Conservation (phyloP, 495 filamentous ascomycete genomes). For the Aspergillus ellipticus region DNA sequence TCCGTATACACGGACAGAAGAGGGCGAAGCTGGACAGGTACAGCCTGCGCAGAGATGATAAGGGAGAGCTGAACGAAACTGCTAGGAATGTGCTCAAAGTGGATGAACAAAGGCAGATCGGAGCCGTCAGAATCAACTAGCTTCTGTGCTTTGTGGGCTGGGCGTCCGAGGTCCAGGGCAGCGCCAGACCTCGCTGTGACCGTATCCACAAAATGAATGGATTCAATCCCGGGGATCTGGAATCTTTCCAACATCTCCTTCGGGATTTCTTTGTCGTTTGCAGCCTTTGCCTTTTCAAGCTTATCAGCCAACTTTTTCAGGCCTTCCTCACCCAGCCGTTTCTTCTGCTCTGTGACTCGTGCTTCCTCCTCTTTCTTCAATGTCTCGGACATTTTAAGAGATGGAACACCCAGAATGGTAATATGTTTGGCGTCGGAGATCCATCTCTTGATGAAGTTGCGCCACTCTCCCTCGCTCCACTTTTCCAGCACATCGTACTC, state of each 20-base stretch:
- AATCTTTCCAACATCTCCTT: conserved; percentile 73
- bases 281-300: conserved; percentile 73
- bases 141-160: conserved; percentile 69
- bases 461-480: conserved; percentile 85
- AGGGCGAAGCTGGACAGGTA: conserved; percentile 73
- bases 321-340: conserved; percentile 59
- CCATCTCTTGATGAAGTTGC: conserved; percentile 75
- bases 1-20: conserved; percentile 78
- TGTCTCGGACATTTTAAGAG: conserved; percentile 62
- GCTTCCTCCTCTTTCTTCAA: conserved; percentile 67
- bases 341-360: conserved; percentile 53
- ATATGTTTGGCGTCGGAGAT: conserved; percentile 81
- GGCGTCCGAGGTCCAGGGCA: conserved; percentile 64
- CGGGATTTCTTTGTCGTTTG: conserved; percentile 79
- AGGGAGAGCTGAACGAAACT: conserved; percentile 84
- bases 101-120: conserved; percentile 78
- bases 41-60: conserved; percentile 68
- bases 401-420: conserved; percentile 83
- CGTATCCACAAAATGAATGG: conserved; percentile 91
- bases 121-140: conserved; percentile 66
- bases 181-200: conserved; percentile 79
- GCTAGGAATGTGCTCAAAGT: conserved; percentile 88
- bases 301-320: conserved; percentile 68
- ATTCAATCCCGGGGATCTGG: conserved; percentile 74
- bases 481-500: conserved; percentile 73